phyloP scores from a whole-genome alignment of 2,329 filamentous ascomycete species.

The Hymenoscyphus occultus region DNA sequence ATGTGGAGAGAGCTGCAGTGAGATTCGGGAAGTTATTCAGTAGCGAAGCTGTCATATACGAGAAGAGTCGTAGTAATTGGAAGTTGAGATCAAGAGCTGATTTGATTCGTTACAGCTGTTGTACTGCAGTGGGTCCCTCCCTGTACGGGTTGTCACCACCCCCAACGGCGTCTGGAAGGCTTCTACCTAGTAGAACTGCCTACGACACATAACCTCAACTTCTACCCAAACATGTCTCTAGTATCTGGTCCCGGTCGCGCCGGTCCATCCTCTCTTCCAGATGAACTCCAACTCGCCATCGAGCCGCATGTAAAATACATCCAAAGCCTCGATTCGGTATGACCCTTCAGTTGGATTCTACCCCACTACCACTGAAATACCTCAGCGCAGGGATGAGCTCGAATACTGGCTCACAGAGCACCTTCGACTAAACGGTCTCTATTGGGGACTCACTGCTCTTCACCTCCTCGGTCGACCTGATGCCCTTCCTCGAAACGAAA shows the following conservation, averaged over 20 bases:
- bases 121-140: background rate
- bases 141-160: background rate
- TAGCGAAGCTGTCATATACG: background rate
- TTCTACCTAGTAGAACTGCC: background rate
- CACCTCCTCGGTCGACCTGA: slow-evolving; percentile 80
- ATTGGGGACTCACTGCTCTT: slow-evolving; percentile 90
- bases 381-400: slow-evolving; percentile 81
- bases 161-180: background rate
- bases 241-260: slow-evolving; percentile 35
- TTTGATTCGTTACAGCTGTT: background rate
- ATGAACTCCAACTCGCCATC: slow-evolving; percentile 36
- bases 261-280: slow-evolving; percentile 27
- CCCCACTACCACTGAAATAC: slow-evolving; percentile 34
- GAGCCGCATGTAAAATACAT: slow-evolving; percentile 82
- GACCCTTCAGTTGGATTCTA: slow-evolving; percentile 37
- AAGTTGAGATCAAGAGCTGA: background rate
- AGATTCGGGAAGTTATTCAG: background rate
- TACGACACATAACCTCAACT: background rate
- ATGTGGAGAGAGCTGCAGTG: background rate
- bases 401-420: slow-evolving; percentile 99
- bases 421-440: slow-evolving; percentile 88
- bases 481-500: slow-evolving; percentile 73
- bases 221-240: slow-evolving; percentile 30
- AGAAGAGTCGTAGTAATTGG: too few species aligned
- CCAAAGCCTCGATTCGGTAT: slow-evolving; percentile 81